Percentiles rank a stretch among this genome's conserved stretches.
phyloP scores from a whole-genome alignment of 2,329 filamentous ascomycete genomes.

The Tolypocladium inflatum region DNA sequence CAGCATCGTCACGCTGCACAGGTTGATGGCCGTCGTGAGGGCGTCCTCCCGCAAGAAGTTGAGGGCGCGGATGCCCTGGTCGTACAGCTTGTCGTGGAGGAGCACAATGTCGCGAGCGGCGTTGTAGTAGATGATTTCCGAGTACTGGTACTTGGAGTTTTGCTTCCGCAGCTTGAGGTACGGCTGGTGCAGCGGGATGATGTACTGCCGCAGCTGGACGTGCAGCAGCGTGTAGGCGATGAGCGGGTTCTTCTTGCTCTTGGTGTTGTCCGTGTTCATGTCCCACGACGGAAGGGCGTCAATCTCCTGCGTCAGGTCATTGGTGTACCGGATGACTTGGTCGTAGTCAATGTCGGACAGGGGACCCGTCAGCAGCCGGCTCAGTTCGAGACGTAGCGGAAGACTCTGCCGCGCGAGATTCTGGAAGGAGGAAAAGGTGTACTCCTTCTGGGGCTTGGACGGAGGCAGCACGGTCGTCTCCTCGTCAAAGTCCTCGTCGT shows the following conservation, averaged over 20 bases:
- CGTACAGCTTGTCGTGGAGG: constrained; percentile 50
- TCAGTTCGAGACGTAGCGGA: constrained; percentile 46
- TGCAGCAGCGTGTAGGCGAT: constrained; percentile 51
- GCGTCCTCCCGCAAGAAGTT: constrained; percentile 53
- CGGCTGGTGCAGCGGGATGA: constrained; percentile 51
- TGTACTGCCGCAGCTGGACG: constrained; percentile 52
- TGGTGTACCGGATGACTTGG: constrained; percentile 51
- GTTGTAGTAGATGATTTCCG: constrained; percentile 55
- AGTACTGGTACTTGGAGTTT: constrained; percentile 53
- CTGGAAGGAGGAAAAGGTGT: constrained; percentile 51
- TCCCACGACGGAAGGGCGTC: constrained; percentile 49
- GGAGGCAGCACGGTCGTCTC: constrained; percentile 39
- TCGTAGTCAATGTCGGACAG: constrained; percentile 49
- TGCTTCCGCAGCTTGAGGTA: constrained; percentile 50
- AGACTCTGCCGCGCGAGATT: constrained; percentile 47
- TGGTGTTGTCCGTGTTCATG: constrained; percentile 24
- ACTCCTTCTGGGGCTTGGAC: constrained; percentile 41
- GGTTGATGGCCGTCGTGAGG: constrained; percentile 49
- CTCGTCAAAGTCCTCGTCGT: constrained; percentile 49
- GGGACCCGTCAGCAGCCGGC: constrained; percentile 44
- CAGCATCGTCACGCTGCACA: constrained; percentile 51
- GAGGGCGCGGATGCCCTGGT: constrained; percentile 47
- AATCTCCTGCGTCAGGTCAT: constrained; percentile 51
- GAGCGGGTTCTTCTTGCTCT: constrained; percentile 41
- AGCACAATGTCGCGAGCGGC: constrained; percentile 52